Conservation (phyloP, 164 flowering plant genomes). For the Aristolochia contorta region DNA sequence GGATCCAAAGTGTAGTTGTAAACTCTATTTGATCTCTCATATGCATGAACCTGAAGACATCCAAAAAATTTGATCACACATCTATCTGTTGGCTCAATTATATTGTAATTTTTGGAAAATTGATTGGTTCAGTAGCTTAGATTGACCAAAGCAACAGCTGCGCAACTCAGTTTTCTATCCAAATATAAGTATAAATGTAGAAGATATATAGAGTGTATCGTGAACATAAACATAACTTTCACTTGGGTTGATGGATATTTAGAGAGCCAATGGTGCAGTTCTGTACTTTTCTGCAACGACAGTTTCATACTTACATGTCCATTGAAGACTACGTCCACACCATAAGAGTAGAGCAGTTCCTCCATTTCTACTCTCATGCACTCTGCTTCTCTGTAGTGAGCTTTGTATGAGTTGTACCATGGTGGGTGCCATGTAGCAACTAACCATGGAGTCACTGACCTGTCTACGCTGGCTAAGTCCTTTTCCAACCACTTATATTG, state of each 20-base stretch:
- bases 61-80: neutral
- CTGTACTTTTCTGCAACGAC: no score
- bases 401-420: constrained; percentile 78
- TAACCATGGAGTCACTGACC: constrained; percentile 87
- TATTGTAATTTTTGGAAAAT: no score
- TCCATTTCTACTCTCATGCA: constrained; percentile 92
- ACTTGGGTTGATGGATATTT: neutral
- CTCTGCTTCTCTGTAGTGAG: constrained; percentile 90
- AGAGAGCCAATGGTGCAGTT: neutral
- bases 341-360: constrained; percentile 57
- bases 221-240: neutral
- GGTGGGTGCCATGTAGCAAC: constrained; percentile 89
- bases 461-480: constrained; percentile 64
- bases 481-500: constrained; percentile 79
- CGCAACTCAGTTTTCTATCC: no score
- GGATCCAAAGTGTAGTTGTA: constrained; percentile 78
- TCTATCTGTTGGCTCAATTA: no score
- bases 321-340: constrained; percentile 81
- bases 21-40: constrained; percentile 91
- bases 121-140: no score
- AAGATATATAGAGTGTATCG: neutral
- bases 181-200: neutral
- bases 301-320: constrained; percentile 63
- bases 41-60: constrained; percentile 71
- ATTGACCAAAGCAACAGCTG: no score